phyloP scores from a whole-genome alignment of 352 stramenopile species.

The Blastocystis sp. region DNA sequence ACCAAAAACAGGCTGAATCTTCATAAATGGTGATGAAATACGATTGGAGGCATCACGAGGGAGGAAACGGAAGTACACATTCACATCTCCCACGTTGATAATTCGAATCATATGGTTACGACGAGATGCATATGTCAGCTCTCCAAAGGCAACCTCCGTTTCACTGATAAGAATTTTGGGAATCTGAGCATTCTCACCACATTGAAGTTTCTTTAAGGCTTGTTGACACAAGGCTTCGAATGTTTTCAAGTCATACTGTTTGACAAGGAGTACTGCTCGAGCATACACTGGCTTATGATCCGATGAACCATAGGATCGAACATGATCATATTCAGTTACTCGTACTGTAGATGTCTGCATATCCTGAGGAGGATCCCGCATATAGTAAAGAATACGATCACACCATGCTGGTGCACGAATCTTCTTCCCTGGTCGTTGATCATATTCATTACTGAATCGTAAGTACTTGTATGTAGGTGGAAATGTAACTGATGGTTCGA shows the following conservation, averaged over 20 bases:
- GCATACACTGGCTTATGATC: slow-evolving; percentile 96
- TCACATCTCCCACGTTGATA: not conserved
- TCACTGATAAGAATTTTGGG: slow-evolving; percentile 66
- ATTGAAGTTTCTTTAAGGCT: slow-evolving; percentile 85
- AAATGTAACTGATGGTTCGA: slow-evolving; percentile 82
- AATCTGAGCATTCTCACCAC: slow-evolving; percentile 90
- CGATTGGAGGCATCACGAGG: slow-evolving; percentile 9
- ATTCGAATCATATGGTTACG: not conserved
- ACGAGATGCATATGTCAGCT: not conserved
- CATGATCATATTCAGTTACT: slow-evolving; percentile 75
- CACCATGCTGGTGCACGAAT: slow-evolving; percentile 91
- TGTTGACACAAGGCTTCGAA: slow-evolving; percentile 78
- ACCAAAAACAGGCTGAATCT: not conserved
- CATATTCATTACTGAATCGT: slow-evolving; percentile 85
- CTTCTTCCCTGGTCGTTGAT: slow-evolving; percentile 95
- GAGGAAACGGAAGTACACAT: slow-evolving; percentile 34
- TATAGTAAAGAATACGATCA: slow-evolving; percentile 63
- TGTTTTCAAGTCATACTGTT: slow-evolving; percentile 81
- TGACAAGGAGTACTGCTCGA: slow-evolving; percentile 80
- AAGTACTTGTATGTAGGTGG: slow-evolving; percentile 94
- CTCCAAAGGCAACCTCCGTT: not conserved
- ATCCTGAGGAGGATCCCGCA: not conserved
- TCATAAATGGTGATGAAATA: not conserved
- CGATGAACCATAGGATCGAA: slow-evolving; percentile 82
- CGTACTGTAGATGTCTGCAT: not conserved